These are phyloP conservation scores for Debaryomyces tyrocola DNA, from an alignment of 805 yeast species.

Conservation along the genomic window DNA sequence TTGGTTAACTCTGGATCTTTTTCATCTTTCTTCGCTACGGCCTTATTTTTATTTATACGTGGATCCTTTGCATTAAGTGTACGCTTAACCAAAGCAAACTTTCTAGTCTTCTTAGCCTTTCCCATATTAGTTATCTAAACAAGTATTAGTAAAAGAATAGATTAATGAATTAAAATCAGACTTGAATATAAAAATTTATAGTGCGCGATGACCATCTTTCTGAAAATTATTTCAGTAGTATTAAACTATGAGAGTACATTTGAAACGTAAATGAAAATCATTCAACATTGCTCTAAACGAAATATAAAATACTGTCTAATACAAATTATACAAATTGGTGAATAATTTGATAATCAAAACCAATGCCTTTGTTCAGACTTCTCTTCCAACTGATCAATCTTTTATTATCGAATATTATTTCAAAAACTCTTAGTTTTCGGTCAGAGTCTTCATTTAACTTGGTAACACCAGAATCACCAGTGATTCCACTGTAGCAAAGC, in stretches of 20 bases:
- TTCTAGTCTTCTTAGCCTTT: constrained; percentile 93
- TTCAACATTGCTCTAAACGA: neutral
- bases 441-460: constrained; percentile 21
- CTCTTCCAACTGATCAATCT: constrained; percentile 40
- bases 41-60: constrained; percentile 43
- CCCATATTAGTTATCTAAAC: constrained; percentile 60
- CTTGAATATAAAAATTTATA: neutral
- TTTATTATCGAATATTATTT: constrained; percentile 25
- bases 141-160: neutral
- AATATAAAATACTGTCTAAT: neutral
- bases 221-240: no score
- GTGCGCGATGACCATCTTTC: neutral
- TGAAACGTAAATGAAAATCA: neutral
- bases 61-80: constrained; percentile 74
- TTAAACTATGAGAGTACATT: no score
- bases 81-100: constrained; percentile 91
- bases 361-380: constrained; percentile 21
- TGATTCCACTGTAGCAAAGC: constrained; percentile 40
- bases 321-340: constrained; percentile 1
- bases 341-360: constrained; percentile 30
- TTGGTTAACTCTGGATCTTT: constrained; percentile 68
- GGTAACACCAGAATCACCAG: constrained; percentile 38
- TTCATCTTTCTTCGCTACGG: constrained; percentile 29
- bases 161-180: neutral
- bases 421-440: constrained; percentile 35